These are phyloP conservation scores for Fraxinus albicans DNA, from an alignment of 305 asterid genomes.

Conservation along the genomic window DNA sequence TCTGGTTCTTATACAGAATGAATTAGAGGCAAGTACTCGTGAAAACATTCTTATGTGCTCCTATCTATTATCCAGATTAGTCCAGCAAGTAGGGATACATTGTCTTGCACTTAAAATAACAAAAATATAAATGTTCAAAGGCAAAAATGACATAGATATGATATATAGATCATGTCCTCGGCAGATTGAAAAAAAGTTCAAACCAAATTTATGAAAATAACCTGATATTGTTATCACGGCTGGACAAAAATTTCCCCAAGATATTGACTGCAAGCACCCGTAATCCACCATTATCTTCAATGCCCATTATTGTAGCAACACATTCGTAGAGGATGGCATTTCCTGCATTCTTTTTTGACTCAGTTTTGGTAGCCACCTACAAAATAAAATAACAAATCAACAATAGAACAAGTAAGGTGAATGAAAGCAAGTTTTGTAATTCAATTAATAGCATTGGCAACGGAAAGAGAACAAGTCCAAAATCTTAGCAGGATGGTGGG, in stretches of 20 bases:
- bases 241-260: conserved; percentile 96
- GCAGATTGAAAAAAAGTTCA: conserved; percentile 12
- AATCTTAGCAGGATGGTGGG: background rate
- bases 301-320: conserved; percentile 84
- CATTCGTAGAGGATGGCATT: conserved; percentile 96
- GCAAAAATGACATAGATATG: background rate
- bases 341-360: conserved; percentile 93
- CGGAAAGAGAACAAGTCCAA: background rate
- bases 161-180: background rate
- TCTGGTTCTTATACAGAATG: background rate
- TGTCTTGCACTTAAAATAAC: background rate
- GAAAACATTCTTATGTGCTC: background rate
- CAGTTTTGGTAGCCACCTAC: conserved; percentile 98
- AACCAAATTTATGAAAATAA: conserved; percentile 32
- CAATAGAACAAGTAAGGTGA: background rate
- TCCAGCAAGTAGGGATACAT: background rate
- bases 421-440: background rate
- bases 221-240: conserved; percentile 98
- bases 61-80: background rate
- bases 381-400: conserved; percentile 18
- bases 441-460: background rate
- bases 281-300: conserved; percentile 95
- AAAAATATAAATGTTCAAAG: background rate
- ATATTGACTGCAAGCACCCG: conserved; percentile 95
- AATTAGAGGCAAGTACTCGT: background rate